phyloP scores from a whole-genome alignment of 495 filamentous ascomycete species.

The Glarea lozoyensis region DNA sequence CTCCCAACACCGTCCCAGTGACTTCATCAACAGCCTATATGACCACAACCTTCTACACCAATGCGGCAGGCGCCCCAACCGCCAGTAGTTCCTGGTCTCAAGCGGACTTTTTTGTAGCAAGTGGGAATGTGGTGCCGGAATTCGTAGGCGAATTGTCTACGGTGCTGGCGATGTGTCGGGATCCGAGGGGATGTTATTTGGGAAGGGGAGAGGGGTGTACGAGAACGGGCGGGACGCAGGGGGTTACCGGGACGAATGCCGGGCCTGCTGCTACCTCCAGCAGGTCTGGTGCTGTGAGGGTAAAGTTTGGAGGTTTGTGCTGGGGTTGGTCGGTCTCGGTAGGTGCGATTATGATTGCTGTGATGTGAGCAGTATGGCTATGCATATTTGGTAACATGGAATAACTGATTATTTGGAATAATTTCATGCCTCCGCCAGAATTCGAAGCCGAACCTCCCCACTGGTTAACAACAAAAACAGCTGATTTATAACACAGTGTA shows the following conservation, averaged over 20 bases:
- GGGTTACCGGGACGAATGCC: neutral
- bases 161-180: neutral
- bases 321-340: no score
- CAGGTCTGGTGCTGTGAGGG: no score
- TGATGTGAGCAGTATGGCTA: no score
- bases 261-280: neutral
- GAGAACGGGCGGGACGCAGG: neutral
- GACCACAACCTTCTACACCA: neutral
- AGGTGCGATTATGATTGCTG: no score
- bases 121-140: neutral
- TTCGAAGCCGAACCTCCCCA: no score
- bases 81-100: neutral
- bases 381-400: no score
- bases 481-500: no score
- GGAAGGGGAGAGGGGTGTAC: neutral
- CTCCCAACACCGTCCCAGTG: neutral
- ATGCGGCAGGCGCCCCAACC: neutral
- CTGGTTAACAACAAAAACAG: no score
- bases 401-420: no score
- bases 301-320: no score
- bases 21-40: neutral
- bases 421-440: no score
- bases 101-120: neutral
- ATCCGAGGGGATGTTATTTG: neutral
- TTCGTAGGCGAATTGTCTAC: neutral